phyloP scores from a whole-genome alignment of 140 eudicot genomes.

The Anethum foeniculum region DNA sequence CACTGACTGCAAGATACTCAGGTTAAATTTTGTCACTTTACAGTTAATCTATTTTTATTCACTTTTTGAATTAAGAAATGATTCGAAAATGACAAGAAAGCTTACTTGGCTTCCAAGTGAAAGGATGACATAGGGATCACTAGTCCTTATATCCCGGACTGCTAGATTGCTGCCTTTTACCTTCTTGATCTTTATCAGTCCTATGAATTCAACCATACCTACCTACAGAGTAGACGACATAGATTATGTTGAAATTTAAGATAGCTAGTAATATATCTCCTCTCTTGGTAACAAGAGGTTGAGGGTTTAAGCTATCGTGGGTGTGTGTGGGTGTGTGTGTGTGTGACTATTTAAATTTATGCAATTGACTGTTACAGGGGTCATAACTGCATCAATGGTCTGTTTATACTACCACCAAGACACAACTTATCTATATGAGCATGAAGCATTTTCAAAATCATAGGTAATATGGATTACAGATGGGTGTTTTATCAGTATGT shows the following conservation, averaged over 20 bases:
- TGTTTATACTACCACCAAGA: background rate
- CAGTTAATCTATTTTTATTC: background rate
- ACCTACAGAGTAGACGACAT: conserved; percentile 40
- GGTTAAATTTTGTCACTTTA: background rate
- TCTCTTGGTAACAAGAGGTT: background rate
- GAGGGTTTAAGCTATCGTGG: background rate
- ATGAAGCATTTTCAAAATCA: background rate
- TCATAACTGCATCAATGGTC: background rate
- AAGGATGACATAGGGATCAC: conserved; percentile 13
- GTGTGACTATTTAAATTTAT: background rate
- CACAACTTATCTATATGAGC: background rate
- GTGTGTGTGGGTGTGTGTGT: background rate
- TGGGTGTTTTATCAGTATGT: background rate
- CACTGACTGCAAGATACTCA: conserved; percentile 51
- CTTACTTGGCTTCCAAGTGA: conserved; percentile 83
- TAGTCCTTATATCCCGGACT: too few species aligned
- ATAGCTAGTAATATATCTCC: background rate
- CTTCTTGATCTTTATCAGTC: conserved; percentile 73
- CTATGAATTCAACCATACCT: conserved; percentile 93
- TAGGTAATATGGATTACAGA: background rate
- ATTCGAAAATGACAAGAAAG: background rate
- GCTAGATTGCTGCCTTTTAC: conserved; percentile 75
- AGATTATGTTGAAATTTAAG: conserved; percentile 5
- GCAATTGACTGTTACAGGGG: background rate
- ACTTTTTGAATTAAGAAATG: background rate